Percentiles rank a stretch among this genome's conserved stretches.
Evolutionary conservation across 2,329 filamentous ascomycete genomes (phyloP).

Genomic region (Alternaria ethzedia): DNA sequence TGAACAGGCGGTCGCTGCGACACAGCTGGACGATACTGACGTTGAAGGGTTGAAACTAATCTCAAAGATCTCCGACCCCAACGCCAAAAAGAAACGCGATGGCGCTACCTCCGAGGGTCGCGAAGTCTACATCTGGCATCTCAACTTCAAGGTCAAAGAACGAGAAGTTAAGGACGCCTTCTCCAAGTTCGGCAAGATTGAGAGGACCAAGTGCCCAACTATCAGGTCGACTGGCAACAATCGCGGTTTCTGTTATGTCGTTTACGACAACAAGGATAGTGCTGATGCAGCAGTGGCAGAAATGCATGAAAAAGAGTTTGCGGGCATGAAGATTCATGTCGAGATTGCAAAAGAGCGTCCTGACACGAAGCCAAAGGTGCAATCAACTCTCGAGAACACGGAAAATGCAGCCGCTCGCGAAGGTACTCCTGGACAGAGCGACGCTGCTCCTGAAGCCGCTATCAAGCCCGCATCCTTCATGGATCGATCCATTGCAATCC

Average conservation of each 20-base stretch:
- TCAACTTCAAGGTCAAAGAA: conserved; percentile 80
- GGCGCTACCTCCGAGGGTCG: conserved; percentile 86
- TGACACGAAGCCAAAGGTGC: conserved; percentile 54
- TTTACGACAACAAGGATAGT: conserved; percentile 73
- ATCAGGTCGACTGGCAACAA: conserved; percentile 68
- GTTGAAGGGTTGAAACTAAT: conserved; percentile 72
- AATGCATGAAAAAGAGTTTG: conserved; percentile 74
- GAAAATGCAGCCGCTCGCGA: conserved; percentile 46
- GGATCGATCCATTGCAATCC: conserved; percentile 77
- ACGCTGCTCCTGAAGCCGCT: conserved; percentile 33
- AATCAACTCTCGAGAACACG: conserved; percentile 57
- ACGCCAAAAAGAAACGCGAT: conserved; percentile 75
- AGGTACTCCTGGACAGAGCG: conserved; percentile 18
- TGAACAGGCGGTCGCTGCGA: conserved; percentile 59
- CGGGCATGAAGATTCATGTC: conserved; percentile 71
- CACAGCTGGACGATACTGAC: conserved; percentile 72
- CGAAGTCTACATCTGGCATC: conserved; percentile 84
- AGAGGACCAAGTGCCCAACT: conserved; percentile 72
- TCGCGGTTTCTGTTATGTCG: conserved; percentile 81
- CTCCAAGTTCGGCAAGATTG: conserved; percentile 75
- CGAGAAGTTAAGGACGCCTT: conserved; percentile 75
- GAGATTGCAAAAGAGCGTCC: conserved; percentile 53
- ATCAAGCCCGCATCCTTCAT: conserved; percentile 30
- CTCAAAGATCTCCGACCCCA: conserved; percentile 85
- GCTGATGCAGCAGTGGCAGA: conserved; percentile 66